phyloP scores from a whole-genome alignment of 441 rosid species.

The Flueggea neowawraea region DNA sequence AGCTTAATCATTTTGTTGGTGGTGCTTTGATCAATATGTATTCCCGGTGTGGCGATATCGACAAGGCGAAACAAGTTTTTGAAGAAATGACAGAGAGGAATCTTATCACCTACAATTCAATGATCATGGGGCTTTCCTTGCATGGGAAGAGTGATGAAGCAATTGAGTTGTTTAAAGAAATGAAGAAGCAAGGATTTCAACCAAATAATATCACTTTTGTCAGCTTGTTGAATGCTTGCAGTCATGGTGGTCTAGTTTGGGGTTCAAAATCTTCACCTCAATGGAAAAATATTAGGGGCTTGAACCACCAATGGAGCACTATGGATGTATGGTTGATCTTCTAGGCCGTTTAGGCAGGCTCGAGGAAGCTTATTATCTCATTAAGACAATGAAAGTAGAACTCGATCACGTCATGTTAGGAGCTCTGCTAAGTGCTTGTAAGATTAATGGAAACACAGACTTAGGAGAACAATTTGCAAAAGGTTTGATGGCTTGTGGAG shows the following conservation, averaged over 20 bases:
- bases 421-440: conserved; percentile 77
- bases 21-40: conserved; percentile 83
- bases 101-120: conserved; percentile 71
- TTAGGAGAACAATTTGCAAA: conserved; percentile 60
- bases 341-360: conserved; percentile 82
- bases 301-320: conserved; percentile 70
- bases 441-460: conserved; percentile 56
- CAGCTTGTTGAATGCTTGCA: conserved; percentile 70
- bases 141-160: conserved; percentile 64
- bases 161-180: conserved; percentile 48
- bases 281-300: conserved; percentile 48
- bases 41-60: conserved; percentile 73
- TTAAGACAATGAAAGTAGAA: conserved; percentile 37
- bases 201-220: conserved; percentile 79
- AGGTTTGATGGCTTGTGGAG: conserved; percentile 45
- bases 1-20: conserved; percentile 52
- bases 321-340: conserved; percentile 77
- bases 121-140: conserved; percentile 71
- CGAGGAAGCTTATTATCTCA: conserved; percentile 50
- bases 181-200: conserved; percentile 43
- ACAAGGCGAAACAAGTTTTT: conserved; percentile 53
- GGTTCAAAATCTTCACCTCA: conserved; percentile 42
- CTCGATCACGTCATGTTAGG: conserved; percentile 84
- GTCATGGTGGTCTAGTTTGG: conserved; percentile 80
- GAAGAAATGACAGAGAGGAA: conserved; percentile 49